phyloP scores from a whole-genome alignment of 179 eudicot genomes.

The Drosera spatulata region DNA sequence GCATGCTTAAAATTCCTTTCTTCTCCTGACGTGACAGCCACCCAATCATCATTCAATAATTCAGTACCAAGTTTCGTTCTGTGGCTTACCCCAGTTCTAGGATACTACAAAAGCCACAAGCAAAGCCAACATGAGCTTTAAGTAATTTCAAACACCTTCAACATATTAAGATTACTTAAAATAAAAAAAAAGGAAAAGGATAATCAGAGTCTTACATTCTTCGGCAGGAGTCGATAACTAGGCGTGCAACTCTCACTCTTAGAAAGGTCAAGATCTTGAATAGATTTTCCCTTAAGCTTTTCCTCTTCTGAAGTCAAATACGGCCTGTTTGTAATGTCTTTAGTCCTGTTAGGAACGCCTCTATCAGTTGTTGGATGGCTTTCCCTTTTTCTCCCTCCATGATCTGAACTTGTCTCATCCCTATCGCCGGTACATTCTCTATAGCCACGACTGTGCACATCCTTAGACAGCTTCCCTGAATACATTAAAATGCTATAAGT shows the following conservation, averaged over 20 bases:
- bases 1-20: slow-evolving; percentile 88
- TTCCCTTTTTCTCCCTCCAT: slow-evolving; percentile 23
- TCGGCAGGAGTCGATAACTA: slow-evolving; percentile 87
- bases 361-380: slow-evolving; percentile 13
- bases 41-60: slow-evolving; percentile 92
- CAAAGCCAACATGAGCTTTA: not conserved
- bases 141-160: too few species aligned
- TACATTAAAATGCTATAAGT: too few species aligned
- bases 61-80: slow-evolving; percentile 73
- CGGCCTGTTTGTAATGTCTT: slow-evolving; percentile 28
- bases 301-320: slow-evolving; percentile 33
- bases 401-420: slow-evolving; percentile 31
- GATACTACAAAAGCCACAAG: slow-evolving; percentile 43
- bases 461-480: too few species aligned
- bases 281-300: slow-evolving; percentile 75
- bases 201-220: slow-evolving; percentile 40
- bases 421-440: slow-evolving; percentile 43
- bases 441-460: slow-evolving; percentile 18
- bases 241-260: slow-evolving; percentile 83
- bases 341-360: slow-evolving; percentile 16
- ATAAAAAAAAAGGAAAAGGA: slow-evolving; percentile 1
- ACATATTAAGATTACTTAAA: too few species aligned
- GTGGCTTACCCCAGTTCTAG: slow-evolving; percentile 75
- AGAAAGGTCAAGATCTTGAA: slow-evolving; percentile 88
- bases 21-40: slow-evolving; percentile 95